Percentiles rank a stretch among this genome's conserved stretches.
These are phyloP conservation scores for Mycosarcoma mackinlayi DNA, from an alignment of 1,284 basidiomycete genomes.

Conservation along the genomic window DNA sequence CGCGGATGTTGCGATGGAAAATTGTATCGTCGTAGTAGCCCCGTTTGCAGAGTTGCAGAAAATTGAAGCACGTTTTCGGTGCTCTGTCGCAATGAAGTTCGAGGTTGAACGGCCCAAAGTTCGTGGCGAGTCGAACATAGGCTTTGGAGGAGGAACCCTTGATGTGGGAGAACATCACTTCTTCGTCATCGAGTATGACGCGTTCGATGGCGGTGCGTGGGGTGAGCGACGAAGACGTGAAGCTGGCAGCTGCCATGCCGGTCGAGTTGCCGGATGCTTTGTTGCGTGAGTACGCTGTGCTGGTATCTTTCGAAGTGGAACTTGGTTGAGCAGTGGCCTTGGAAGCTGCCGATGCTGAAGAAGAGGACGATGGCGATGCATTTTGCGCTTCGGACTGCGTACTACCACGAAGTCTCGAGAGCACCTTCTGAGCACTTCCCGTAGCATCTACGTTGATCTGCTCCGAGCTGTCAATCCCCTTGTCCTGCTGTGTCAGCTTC, in stretches of 20 bases:
- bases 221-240: constrained; percentile 91
- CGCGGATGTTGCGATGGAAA: constrained; percentile 94
- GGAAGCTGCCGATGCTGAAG: background rate
- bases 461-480: constrained; percentile 53
- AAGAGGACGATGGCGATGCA: background rate
- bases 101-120: constrained; percentile 86
- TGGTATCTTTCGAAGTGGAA: background rate
- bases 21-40: constrained; percentile 87
- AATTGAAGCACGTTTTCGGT: constrained; percentile 96
- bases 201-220: constrained; percentile 81
- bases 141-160: constrained; percentile 28
- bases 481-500: constrained; percentile 51
- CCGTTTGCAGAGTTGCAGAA: constrained; percentile 75
- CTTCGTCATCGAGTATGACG: constrained; percentile 89
- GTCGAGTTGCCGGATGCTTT: constrained; percentile 84
- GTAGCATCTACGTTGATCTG: constrained; percentile 64
- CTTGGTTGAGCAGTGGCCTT: background rate
- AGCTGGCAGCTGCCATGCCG: constrained; percentile 87
- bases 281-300: constrained; percentile 30
- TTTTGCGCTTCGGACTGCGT: background rate
- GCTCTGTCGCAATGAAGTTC: constrained; percentile 91
- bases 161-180: constrained; percentile 81
- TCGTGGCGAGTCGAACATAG: constrained; percentile 81
- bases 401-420: constrained; percentile 37
- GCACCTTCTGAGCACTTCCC: constrained; percentile 61